Evolutionary conservation across 805 yeast genomes (phyloP).

Genomic region (Teunomyces pallodes): DNA sequence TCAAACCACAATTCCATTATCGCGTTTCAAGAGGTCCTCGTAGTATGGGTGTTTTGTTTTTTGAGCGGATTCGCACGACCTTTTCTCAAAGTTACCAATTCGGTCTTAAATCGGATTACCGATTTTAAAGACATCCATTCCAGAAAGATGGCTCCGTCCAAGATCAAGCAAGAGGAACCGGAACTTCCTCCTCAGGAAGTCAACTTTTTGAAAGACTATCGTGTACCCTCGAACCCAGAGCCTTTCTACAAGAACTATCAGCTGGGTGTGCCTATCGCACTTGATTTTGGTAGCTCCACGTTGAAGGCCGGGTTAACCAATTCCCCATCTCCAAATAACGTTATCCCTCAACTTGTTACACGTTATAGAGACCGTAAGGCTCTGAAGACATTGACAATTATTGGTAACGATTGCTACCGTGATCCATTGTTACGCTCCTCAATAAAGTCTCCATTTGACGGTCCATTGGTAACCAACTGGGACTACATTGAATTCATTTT

Average conservation of each 20-base stretch:
- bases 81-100: background rate
- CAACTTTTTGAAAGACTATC: constrained; percentile 42
- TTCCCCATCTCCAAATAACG: constrained; percentile 48
- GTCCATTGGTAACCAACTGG: constrained; percentile 87
- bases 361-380: constrained; percentile 75
- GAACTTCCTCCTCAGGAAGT: constrained; percentile 42
- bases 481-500: constrained; percentile 78
- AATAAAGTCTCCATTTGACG: constrained; percentile 82
- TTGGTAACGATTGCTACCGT: constrained; percentile 77
- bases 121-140: no score
- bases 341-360: constrained; percentile 67
- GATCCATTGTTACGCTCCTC: constrained; percentile 70
- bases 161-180: constrained; percentile 9
- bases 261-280: constrained; percentile 70
- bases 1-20: background rate
- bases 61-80: background rate
- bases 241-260: constrained; percentile 49
- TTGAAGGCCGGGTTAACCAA: constrained; percentile 61
- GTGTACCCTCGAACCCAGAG: constrained; percentile 38
- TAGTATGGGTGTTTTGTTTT: background rate
- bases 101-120: background rate
- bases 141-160: constrained; percentile 9
- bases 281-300: constrained; percentile 76
- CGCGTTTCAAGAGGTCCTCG: background rate
- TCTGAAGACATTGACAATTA: constrained; percentile 59